Evolutionary conservation across 2,329 filamentous ascomycete species (phyloP).

Genomic region (Phymatotrichopsis omnivora): DNA sequence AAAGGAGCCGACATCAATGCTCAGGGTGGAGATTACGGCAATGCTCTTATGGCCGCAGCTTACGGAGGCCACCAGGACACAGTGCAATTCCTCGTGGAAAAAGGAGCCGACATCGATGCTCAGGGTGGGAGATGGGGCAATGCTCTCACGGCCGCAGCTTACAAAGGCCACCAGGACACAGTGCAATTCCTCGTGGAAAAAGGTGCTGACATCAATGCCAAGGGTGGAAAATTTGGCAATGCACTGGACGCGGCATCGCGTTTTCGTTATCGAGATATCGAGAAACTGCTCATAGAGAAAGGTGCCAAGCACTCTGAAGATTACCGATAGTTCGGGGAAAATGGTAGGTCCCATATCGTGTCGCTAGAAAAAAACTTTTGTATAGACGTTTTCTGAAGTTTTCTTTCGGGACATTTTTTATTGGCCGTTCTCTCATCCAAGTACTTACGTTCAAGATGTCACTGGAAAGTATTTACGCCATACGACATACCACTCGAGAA

Average conservation of each 20-base stretch:
- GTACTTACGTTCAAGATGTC: too few species aligned
- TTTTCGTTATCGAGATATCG: too few species aligned
- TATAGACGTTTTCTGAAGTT: too few species aligned
- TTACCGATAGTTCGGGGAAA: too few species aligned
- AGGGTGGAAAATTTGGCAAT: background rate
- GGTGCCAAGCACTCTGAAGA: too few species aligned
- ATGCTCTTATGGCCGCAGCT: background rate
- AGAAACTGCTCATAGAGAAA: too few species aligned
- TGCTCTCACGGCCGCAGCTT: background rate
- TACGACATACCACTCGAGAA: too few species aligned
- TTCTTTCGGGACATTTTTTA: too few species aligned
- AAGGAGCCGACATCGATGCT: background rate
- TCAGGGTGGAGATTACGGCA: background rate
- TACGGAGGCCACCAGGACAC: background rate
- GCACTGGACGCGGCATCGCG: constrained; percentile 3
- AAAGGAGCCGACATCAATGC: constrained; percentile 1
- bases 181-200: background rate
- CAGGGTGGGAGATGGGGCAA: background rate
- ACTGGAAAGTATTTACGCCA: too few species aligned
- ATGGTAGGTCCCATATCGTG: too few species aligned
- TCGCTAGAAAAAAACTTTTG: too few species aligned
- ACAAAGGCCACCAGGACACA: background rate
- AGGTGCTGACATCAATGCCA: background rate
- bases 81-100: background rate
- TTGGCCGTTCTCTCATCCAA: too few species aligned